Conservation (phyloP, 345 rosid species). For the Aethionema arabicum region DNA sequence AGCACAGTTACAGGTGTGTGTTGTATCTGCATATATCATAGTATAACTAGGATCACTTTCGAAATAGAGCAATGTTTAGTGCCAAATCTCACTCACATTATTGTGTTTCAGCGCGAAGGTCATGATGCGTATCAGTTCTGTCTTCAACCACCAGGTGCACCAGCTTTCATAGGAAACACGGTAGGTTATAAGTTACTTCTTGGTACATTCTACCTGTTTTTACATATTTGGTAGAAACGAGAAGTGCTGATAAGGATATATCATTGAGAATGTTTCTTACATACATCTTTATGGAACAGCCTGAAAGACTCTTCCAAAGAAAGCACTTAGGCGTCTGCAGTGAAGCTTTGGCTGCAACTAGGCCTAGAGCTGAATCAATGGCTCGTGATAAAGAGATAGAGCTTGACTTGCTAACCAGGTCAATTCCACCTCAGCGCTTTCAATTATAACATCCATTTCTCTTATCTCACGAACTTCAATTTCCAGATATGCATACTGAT, state of each 20-base stretch:
- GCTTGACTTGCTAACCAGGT: constrained; percentile 83
- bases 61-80: not conserved
- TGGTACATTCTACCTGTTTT: not conserved
- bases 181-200: constrained; percentile 39
- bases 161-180: constrained; percentile 96
- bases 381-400: constrained; percentile 79
- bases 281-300: constrained; percentile 67
- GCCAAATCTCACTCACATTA: constrained; percentile 1
- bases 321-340: constrained; percentile 65
- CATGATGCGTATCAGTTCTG: constrained; percentile 85
- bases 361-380: constrained; percentile 69
- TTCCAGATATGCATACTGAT: constrained; percentile 21
- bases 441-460: not conserved
- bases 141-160: constrained; percentile 88
- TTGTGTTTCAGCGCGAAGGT: constrained; percentile 61
- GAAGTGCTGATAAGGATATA: not conserved
- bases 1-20: constrained; percentile 71
- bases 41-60: not conserved
- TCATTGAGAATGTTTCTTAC: constrained; percentile 32
- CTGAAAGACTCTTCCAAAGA: constrained; percentile 94
- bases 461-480: not conserved
- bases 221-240: not conserved
- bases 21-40: not conserved
- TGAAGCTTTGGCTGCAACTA: constrained; percentile 95
- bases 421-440: constrained; percentile 4